Evolutionary conservation across 1,284 basidiomycete genomes (phyloP), one percentile per base, ranked within the genome.

Genomic region (Leccinum ponderosum): DNA sequence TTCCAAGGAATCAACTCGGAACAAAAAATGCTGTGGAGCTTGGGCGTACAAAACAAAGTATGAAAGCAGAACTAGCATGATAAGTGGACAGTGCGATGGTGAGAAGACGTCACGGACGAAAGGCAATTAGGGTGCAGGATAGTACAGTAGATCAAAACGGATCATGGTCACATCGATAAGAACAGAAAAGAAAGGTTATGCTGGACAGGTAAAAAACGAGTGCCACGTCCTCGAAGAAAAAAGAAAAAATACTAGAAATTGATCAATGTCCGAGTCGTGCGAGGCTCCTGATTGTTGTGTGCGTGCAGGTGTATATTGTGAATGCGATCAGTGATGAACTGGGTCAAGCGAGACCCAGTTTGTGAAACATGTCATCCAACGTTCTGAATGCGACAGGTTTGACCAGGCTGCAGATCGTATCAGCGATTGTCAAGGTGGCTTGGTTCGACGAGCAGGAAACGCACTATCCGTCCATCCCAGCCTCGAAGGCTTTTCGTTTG

Each of bases 401-500:
- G 61, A 96, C 92, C 33, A 96, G 83, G 69, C 93, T 95, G 66
- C 1, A 44, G 31, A 52, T 31, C 29, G 31, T 51, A 22, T 67
- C 39, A 56, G 58, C 9, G 11, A 53, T 31, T 6, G 6, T 47
- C 57, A n/a, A 53, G 54, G 35, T 11, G 14, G 5, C 9, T 42
- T 9, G 25, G 14, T 58, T 33, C 11, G 14, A 47, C 11, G 11
- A 7, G 20, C 33, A 55, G n/a, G 39, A 44, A 56, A 84, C 93
- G 68, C 75, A 95, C 92, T 96, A 98, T 74, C 95, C 95, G 69
- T 98, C 94, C 52, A 97, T 95, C 3, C 96, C 95, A 57, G 91
- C 93, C 57, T 92, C 89, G 67, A 97, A 97, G 1, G 95, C 96
- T 67, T 87, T 83, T 22, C 93, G 84, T 76, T 97, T 96, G 74